A percentile compares a stretch with the other conserved stretches of the same genome.
Conservation (phyloP, 2,329 filamentous ascomycete species). For the Fusarium ramigenum region DNA sequence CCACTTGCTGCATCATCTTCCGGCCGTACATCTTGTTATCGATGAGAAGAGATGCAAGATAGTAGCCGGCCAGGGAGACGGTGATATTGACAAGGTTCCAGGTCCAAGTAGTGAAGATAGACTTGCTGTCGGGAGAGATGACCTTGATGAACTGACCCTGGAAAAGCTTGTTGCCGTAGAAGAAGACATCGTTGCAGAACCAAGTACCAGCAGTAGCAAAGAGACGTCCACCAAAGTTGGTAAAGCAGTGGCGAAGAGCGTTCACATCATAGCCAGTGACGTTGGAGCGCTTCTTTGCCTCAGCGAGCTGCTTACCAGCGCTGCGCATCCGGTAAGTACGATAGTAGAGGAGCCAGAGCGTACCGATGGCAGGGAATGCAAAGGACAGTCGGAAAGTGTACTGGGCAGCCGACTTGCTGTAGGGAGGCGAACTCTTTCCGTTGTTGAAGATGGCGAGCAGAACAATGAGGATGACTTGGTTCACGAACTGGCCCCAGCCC, state of each 20-base stretch:
- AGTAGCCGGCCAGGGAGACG: constrained; percentile 88
- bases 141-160: constrained; percentile 89
- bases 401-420: constrained; percentile 80
- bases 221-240: constrained; percentile 85
- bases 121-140: constrained; percentile 73
- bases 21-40: constrained; percentile 97
- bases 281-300: constrained; percentile 84
- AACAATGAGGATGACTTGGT: constrained; percentile 89
- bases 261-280: constrained; percentile 94
- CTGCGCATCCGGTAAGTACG: constrained; percentile 94
- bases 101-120: constrained; percentile 86
- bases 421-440: constrained; percentile 76
- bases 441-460: constrained; percentile 89
- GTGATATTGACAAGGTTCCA: constrained; percentile 94
- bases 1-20: constrained; percentile 95
- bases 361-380: constrained; percentile 88
- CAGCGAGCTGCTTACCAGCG: constrained; percentile 81
- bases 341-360: constrained; percentile 95
- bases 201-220: constrained; percentile 87
- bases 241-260: constrained; percentile 81
- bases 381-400: constrained; percentile 95
- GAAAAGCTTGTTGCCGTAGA: constrained; percentile 99
- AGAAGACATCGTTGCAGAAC: constrained; percentile 98
- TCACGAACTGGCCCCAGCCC: constrained; percentile 95
- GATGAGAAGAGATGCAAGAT: constrained; percentile 86